Evolutionary conservation across 108 stramenopile genomes (phyloP).

Genomic region (Cyclotella sp.): DNA sequence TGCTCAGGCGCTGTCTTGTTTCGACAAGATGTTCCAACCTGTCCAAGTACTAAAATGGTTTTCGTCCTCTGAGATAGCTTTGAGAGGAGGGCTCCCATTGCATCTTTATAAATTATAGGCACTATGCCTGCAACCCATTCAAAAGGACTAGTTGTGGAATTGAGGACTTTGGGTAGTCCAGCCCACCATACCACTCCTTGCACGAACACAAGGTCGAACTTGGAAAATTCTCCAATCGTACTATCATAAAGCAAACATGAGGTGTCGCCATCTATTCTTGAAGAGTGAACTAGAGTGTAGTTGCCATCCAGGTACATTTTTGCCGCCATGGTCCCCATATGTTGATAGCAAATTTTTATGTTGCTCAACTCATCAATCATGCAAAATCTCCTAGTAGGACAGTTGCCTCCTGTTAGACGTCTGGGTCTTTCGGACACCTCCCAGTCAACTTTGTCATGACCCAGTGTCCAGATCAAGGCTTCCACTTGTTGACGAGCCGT

Average conservation of each 20-base stretch:
- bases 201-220: conserved; percentile 24
- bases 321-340: conserved; percentile 27
- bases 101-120: conserved; percentile 20
- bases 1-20: neutral
- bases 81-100: conserved; percentile 17
- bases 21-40: neutral
- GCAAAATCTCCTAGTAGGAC: neutral
- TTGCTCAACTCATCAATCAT: conserved; percentile 7
- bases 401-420: neutral
- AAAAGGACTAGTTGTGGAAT: conserved; percentile 20
- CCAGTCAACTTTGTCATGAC: conserved; percentile 17
- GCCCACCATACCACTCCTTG: conserved; percentile 16
- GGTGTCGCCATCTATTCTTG: conserved; percentile 10
- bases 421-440: neutral
- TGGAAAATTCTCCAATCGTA: neutral
- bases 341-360: conserved; percentile 19
- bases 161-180: neutral
- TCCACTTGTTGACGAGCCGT: conserved; percentile 24
- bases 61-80: conserved; percentile 17
- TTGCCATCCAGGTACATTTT: conserved; percentile 20
- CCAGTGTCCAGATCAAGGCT: conserved; percentile 30
- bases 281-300: conserved; percentile 14
- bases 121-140: conserved; percentile 14
- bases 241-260: conserved; percentile 10
- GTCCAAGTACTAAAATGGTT: conserved; percentile 22